Percentiles rank a stretch among this genome's conserved stretches.
Evolutionary conservation across 805 yeast species (phyloP).

Genomic region (Metschnikowia borealis): DNA sequence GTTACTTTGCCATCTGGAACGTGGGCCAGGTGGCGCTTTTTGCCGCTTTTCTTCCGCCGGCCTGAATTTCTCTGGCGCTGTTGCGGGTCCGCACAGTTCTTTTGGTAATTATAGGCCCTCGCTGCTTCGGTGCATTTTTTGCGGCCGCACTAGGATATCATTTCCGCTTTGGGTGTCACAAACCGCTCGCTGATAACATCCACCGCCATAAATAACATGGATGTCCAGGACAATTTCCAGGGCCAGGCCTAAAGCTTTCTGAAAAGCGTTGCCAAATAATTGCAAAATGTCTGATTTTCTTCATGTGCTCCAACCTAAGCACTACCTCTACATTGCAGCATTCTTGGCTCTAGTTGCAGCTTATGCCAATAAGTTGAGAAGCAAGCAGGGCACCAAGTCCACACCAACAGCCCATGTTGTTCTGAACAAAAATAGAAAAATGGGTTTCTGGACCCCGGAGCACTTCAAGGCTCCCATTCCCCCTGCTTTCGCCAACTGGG

Average conservation of each 20-base stretch:
- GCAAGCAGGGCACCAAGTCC: not conserved
- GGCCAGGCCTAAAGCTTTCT: not conserved
- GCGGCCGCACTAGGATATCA: constrained; percentile 3
- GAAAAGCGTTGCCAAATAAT: no score
- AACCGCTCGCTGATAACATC: constrained; percentile 7
- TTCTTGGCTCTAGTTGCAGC: constrained; percentile 10
- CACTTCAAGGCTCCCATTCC: constrained; percentile 48
- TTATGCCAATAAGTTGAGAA: constrained; percentile 3
- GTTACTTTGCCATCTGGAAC: constrained; percentile 57
- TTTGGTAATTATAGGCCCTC: not conserved
- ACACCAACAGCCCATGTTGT: not conserved
- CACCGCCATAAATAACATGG: constrained; percentile 6
- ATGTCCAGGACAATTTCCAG: not conserved
- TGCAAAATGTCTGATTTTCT: not conserved
- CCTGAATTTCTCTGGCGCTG: constrained; percentile 37
- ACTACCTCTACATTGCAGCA: constrained; percentile 13
- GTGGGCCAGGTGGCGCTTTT: constrained; percentile 67
- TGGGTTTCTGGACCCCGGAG: constrained; percentile 55
- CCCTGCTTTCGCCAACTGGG: constrained; percentile 46
- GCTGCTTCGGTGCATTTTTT: constrained; percentile 1
- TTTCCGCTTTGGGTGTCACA: constrained; percentile 2
- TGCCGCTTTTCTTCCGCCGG: constrained; percentile 90
- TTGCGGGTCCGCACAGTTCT: not conserved
- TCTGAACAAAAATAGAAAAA: constrained; percentile 41
- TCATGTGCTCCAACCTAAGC: constrained; percentile 8